phyloP scores from a whole-genome alignment of 805 yeast genomes.

The Saccharomyces eubayanus region DNA sequence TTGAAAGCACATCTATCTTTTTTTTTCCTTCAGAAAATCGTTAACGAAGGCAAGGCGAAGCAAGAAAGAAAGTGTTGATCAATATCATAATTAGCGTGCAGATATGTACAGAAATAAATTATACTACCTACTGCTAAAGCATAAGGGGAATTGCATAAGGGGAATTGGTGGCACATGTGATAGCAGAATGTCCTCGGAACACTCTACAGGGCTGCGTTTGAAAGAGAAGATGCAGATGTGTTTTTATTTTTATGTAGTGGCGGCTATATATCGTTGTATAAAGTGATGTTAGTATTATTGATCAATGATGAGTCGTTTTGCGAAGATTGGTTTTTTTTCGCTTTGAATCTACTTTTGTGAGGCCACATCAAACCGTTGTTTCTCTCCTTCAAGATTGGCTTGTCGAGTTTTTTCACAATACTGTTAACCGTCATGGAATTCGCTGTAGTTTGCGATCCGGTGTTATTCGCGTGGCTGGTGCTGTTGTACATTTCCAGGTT shows the following conservation, averaged over 20 bases:
- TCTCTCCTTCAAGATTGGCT: slow-evolving; percentile 14
- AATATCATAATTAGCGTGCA: neutral
- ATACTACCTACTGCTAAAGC: neutral
- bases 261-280: slow-evolving; percentile 4
- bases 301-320: slow-evolving; percentile 2
- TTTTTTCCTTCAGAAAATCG: neutral
- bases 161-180: no score
- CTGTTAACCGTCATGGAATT: neutral
- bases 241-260: neutral
- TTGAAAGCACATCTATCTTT: neutral
- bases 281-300: slow-evolving; percentile 12
- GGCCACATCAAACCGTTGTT: slow-evolving; percentile 23
- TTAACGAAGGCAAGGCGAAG: neutral
- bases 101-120: neutral
- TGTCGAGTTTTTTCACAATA: slow-evolving; percentile 20
- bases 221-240: neutral
- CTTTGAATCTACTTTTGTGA: slow-evolving; percentile 8
- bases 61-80: neutral
- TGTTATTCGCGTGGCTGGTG: neutral
- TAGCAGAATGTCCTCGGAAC: no score
- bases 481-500: neutral
- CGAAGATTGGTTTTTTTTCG: slow-evolving; percentile 1
- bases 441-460: neutral
- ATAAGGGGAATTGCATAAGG: no score
- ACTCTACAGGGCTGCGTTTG: neutral